phyloP scores from a whole-genome alignment of 192 early-diverging fungal genomes.

The Entomortierella lignicola region DNA sequence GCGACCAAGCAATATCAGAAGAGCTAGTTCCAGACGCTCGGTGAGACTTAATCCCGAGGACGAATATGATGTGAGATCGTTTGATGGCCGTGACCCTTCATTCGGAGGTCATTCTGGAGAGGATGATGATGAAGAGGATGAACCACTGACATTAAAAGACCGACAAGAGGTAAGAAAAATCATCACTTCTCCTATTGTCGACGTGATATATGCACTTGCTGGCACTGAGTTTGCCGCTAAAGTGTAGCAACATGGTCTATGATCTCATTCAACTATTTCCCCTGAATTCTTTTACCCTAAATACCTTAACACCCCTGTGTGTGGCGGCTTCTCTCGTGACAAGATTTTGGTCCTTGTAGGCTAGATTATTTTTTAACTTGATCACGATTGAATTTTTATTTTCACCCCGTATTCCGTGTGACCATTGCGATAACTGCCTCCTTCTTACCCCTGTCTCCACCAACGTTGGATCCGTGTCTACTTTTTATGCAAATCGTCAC shows the following conservation, averaged over 20 bases:
- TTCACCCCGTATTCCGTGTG: background rate
- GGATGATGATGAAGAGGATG: conserved; percentile 51
- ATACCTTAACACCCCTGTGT: background rate
- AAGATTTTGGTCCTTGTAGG: background rate
- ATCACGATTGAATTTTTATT: background rate
- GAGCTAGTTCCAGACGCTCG: conserved; percentile 43
- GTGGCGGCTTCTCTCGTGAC: background rate
- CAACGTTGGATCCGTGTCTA: background rate
- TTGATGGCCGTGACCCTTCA: conserved; percentile 22
- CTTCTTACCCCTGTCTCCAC: background rate
- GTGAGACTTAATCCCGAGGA: conserved; percentile 34
- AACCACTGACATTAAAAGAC: conserved; percentile 67
- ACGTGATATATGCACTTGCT: background rate
- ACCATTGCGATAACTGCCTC: background rate
- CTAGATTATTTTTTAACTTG: background rate
- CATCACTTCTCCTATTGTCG: too few relatives aligned
- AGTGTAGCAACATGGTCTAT: background rate
- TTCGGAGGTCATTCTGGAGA: conserved; percentile 9
- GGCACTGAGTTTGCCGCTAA: background rate
- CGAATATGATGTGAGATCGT: conserved; percentile 34
- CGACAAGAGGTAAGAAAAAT: conserved; percentile 61
- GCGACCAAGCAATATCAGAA: conserved; percentile 30
- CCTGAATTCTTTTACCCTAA: background rate
- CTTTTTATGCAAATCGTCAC: conserved; percentile 1
- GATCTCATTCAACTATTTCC: background rate